Base-by-base conservation (phyloP, 768 basidiomycete genomes). In the Pluteus cervinus region DNA sequence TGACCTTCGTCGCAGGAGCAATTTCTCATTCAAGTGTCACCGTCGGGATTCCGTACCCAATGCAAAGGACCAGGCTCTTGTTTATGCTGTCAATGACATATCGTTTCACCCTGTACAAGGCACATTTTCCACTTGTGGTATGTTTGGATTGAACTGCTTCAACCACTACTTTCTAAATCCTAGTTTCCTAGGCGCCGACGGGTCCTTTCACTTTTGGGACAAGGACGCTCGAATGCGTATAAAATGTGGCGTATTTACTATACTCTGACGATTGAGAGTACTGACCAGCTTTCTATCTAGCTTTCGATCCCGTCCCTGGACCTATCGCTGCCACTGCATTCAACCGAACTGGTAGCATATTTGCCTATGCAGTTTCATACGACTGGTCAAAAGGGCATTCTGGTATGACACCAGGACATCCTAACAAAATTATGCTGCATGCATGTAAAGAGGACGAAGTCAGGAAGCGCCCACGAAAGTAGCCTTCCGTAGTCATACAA, bases 361-460 rank as follows among this genome's bases (percentile, higher is more conserved):
- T 96, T 53, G 93, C 91, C 0, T 96, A 96, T 48, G 84, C 90
- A 1, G 61, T 94, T 16, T 90, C 89, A 9, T 94, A 94, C 46
- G 91, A 94, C 53, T 94, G 91, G 91, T 86, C 82, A 11, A 91
- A 91, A 55, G 89, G 90, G 6, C 86, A 91, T 56, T 78, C 80
- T 9, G 91, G 90, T 15, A 88, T 84, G 73, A 82, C 82, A 5
- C 67, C 71, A 5, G 66, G 69, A 24, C 66, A 73, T 43, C 76
- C 81, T 12, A 89, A 88, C 64, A 88, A 90, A 59, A 57, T 91
- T 48, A 82, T 86, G 77, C 52, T 91, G 48, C 86, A 89, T 52
- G 78, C 80, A 15, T 84, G 82, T 67, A 88, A 87, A 58, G 86
- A 90, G 35, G 87, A 90, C 15, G 87, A 90, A 59, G 83, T 89